Base-by-base conservation (phyloP, 2,329 filamentous ascomycete genomes). In the Ploettnerulaceae sp. region DNA sequence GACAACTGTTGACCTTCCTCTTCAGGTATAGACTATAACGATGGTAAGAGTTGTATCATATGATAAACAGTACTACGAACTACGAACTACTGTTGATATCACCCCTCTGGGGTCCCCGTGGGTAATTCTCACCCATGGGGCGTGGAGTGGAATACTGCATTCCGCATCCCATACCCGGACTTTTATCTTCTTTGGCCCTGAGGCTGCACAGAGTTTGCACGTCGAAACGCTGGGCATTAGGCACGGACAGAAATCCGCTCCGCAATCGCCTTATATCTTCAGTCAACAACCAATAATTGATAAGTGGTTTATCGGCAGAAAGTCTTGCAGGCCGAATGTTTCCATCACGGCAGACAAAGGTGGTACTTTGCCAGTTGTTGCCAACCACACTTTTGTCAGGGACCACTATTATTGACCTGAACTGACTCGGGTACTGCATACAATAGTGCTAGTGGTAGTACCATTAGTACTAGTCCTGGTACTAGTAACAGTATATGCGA, bases 101-200 rank as follows among this genome's bases (percentile, higher is more conserved):
- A n/a, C n/a, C n/a, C n/a, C n/a, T n/a, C 8, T 28, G 36, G 36
- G 36, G 36, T 38, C 36, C 24, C 36, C 36, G 28, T 26, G 12
- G 14, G 22, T 7, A 28, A 7, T 25, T 26, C 20, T 18, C 3
- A 8, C 22, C 22, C 22, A 8, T 15, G 18, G 14, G 36, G 36
- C 14, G 6, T 1, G 20, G n/a, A 38, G 6, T 38, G n/a, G n/a
- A n/a, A n/a, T 38, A 18, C 36, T 25, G 24, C 7, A 26, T 28
- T 17, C 36, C 15, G 22, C 21, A 26, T 12, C 7, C 7, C 5
- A 12, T 38, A 22, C 11, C 36, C 24, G 22, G 22, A 14, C 20
- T 9, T 28, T 15, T 28, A 38, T 28, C 22, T 17, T 22, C 36
- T 18, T 12, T 15, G 29, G 8, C 15, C 24, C 26, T 38, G n/a